phyloP scores from a whole-genome alignment of 148 eudicot species.

The Rhododendron vialii region DNA sequence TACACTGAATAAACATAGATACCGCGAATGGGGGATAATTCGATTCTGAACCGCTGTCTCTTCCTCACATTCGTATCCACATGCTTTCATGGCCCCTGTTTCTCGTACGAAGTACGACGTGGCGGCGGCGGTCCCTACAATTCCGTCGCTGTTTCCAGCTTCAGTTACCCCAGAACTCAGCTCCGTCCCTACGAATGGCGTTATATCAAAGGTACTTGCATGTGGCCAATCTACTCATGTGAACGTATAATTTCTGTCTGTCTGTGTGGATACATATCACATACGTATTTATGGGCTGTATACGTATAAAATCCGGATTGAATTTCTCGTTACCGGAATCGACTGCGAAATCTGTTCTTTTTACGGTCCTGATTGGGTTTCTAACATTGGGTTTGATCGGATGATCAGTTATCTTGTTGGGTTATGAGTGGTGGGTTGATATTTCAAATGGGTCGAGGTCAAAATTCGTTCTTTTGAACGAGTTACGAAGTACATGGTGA shows the following conservation, averaged over 20 bases:
- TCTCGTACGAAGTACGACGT: constrained; percentile 20
- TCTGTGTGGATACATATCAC: background rate
- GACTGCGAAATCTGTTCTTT: background rate
- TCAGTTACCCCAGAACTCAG: constrained; percentile 45
- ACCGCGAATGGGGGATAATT: constrained; percentile 21
- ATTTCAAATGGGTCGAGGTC: background rate
- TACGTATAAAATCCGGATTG: background rate
- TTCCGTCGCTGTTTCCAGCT: constrained; percentile 57
- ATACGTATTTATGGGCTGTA: background rate
- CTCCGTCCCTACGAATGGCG: constrained; percentile 78
- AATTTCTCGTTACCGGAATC: background rate
- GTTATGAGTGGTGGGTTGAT: background rate
- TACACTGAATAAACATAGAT: background rate
- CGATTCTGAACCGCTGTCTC: constrained; percentile 24
- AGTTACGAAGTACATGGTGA: background rate
- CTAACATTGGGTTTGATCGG: background rate
- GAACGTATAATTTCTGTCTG: background rate
- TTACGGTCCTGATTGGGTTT: background rate
- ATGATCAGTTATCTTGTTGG: background rate
- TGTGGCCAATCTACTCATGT: background rate
- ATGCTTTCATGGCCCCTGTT: constrained; percentile 21
- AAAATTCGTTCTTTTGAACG: background rate
- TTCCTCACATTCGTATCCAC: constrained; percentile 1
- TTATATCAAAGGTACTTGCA: constrained; percentile 57
- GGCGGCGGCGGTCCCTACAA: constrained; percentile 19